Base-by-base conservation (phyloP, 1,284 basidiomycete species). In the Papiliotrema flavescens region DNA sequence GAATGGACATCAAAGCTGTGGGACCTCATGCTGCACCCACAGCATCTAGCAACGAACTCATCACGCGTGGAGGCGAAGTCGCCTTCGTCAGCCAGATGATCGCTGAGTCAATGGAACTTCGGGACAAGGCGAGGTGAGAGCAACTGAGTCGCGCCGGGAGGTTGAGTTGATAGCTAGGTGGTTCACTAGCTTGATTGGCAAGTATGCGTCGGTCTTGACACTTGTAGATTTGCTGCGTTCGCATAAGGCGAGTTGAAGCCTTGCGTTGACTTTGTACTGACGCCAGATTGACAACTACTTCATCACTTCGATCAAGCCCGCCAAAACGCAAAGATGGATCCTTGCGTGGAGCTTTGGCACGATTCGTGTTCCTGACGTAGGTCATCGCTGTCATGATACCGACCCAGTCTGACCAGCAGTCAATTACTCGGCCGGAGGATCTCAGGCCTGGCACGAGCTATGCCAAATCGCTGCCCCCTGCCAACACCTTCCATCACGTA, bases 171-270 rank as follows among this genome's bases (percentile, higher is more conserved):
- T 41, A 48, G 41, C 13, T 4, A 90, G 89, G 49, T 96, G 91
- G 93, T 97, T 85, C 69, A 93, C 93, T 0, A 91, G 89, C 11
- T 86, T 97, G 82, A 79, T 97, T 0, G 94, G 94, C 1, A 93
- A 90, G 65, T 80, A 89, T 67, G 83, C 87, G 0, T 90, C 89
- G 17, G 78, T 96, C 3, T 71, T 72, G 0, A 74, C 81, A 1
- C 71, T 97, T 1, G 81, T 92, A 0, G 76, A 76, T 0, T 65
- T 80, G 2, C 74, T 97, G 15, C 81, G 81, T 42, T 64, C 76
- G 19, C 66, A 80, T 13, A 72, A 78, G 24, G 89, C 88, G 57
- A 42, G 80, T 68, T 32, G 19, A 37, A 17, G 43, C 24, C 39
- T 8, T 40, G 20, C 39, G 35, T 40, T 39, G 6, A 34, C 42